Evolutionary conservation across 768 basidiomycete species (phyloP), one percentile per base, ranked within the genome.

Genomic region (Suillus lakei): DNA sequence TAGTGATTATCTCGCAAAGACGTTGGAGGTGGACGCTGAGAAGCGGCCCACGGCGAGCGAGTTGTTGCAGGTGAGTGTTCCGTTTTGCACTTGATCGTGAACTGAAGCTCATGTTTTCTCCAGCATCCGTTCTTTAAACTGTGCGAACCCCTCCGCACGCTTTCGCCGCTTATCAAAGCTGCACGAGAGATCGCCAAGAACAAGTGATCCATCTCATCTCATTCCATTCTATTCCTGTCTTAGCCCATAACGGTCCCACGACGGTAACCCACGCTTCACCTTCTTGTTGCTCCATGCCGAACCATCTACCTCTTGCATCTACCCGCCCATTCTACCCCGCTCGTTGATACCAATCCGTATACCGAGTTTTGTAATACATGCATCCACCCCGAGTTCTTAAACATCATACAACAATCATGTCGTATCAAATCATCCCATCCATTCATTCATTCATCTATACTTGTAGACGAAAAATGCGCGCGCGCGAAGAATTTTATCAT

Each of bases 11-110:
- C 82, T 99, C 50, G 85, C 90, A 5, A 89, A 91, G 78, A 91
- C 91, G 10, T 82, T 99, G 54, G 96, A 98, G 72, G 98, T 99
- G 21, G 96, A 98, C 71, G 92, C 93, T 16, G 96, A 99, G 75
- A 95, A 93, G 79, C 85, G 98, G 64, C 97, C 96, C 0, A 90
- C 86, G 59, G 96, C 96, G 3, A 89, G 89, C 1, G 86, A 91
- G 71, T 82, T 98, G 30, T 80, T 98, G 51, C 84, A 88, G 77
- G 95, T 95, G 67, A 66, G 86, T 73, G 64, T 63, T 34, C 39
- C 48, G 30, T 8, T 13, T 0, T n/a, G n/a, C 1, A 36, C 32
- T 18, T 21, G 9, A 8, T 54, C 44, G 62, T 16, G 32, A 39
- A 13, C 5, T 36, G 56, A 48, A 51, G 60, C 61, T 70, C 60